phyloP scores from a whole-genome alignment of 805 yeast species.

The Saccharomycodes ludwigii region DNA sequence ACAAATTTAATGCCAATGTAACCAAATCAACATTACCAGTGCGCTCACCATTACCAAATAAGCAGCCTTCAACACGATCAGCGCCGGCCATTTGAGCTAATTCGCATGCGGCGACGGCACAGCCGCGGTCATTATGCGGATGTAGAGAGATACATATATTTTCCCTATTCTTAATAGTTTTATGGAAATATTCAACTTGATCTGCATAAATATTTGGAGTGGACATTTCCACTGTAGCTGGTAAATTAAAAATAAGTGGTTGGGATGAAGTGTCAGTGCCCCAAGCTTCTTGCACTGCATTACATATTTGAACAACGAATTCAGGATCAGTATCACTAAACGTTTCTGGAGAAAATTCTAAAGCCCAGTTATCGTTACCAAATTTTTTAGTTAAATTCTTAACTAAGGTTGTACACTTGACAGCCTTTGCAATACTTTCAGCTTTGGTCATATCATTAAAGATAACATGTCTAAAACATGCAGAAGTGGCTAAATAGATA shows the following conservation, averaged over 20 bases:
- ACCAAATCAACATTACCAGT: constrained; percentile 80
- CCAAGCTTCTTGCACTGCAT: constrained; percentile 70
- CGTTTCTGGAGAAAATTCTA: constrained; percentile 73
- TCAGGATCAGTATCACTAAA: constrained; percentile 61
- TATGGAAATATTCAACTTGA: constrained; percentile 65
- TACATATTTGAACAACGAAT: constrained; percentile 53
- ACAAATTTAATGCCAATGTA: constrained; percentile 63
- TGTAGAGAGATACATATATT: constrained; percentile 65
- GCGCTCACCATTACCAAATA: constrained; percentile 80
- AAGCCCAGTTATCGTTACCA: constrained; percentile 65
- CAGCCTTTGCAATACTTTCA: constrained; percentile 49
- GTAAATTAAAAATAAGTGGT: constrained; percentile 70
- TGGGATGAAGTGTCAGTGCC: constrained; percentile 46
- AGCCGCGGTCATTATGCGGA: constrained; percentile 78
- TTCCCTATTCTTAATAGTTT: constrained; percentile 51
- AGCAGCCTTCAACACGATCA: constrained; percentile 79
- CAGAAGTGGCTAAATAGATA: constrained; percentile 66
- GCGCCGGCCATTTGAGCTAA: constrained; percentile 76
- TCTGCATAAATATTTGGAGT: constrained; percentile 78
- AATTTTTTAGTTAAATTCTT: constrained; percentile 54
- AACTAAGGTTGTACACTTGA: constrained; percentile 48
- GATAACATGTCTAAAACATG: constrained; percentile 59
- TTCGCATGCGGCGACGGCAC: constrained; percentile 84
- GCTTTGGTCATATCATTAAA: constrained; percentile 47
- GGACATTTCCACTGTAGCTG: constrained; percentile 76